Percentiles rank a stretch among this genome's conserved stretches.
Evolutionary conservation across 78 protist genomes (phyloP).

Genomic region (Emiliania huxleyi): DNA sequence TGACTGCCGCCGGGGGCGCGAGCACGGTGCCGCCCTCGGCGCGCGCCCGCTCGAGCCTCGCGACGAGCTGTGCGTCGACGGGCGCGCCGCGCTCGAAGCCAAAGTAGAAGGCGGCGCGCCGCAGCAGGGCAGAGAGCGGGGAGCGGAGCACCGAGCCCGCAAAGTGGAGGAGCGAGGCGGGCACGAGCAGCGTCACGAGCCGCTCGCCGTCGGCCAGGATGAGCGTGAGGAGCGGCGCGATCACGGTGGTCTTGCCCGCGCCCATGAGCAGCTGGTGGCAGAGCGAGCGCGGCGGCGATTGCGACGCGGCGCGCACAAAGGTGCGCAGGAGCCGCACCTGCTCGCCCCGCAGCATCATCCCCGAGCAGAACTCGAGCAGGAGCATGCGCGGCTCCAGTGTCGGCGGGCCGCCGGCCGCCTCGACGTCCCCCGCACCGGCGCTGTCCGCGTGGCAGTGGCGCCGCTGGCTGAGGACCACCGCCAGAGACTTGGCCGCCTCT

Average conservation of each 20-base stretch:
- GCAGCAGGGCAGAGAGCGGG: not conserved
- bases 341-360: not conserved
- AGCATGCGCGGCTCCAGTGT: not conserved
- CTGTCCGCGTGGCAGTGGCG: not conserved
- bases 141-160: not conserved
- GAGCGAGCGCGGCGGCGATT: not conserved
- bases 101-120: slow-evolving; percentile 45
- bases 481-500: not conserved
- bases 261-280: slow-evolving; percentile 79
- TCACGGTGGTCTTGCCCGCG: slow-evolving; percentile 79
- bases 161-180: not conserved
- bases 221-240: slow-evolving; percentile 69
- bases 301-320: not conserved
- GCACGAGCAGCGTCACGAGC: not conserved
- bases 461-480: not conserved
- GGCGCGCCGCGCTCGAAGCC: slow-evolving; percentile 38
- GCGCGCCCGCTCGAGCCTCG: not conserved
- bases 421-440: too few relatives aligned
- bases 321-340: not conserved
- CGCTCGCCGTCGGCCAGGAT: slow-evolving; percentile 59
- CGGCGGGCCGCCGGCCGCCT: not conserved
- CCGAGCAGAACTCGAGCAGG: not conserved
- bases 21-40: not conserved
- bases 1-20: slow-evolving; percentile 46
- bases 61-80: not conserved